These are phyloP conservation scores for Suhomyces yuchorum DNA, from an alignment of 1,139 yeast species.

Conservation along the genomic window DNA sequence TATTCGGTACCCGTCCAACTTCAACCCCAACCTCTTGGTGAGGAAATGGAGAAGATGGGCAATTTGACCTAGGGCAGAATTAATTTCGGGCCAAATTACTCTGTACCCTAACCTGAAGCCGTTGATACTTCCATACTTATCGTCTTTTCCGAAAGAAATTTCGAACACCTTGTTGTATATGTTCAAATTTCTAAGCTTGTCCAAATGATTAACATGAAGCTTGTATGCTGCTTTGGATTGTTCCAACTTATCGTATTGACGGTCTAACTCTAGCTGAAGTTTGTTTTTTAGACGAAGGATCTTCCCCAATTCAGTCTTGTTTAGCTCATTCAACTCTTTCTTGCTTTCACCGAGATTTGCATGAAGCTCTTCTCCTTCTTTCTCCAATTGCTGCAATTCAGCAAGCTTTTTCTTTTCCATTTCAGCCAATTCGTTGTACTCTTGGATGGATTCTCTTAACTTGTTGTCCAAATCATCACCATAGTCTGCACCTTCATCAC, in stretches of 20 bases:
- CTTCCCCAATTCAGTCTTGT: slow-evolving; percentile 43
- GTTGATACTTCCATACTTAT: slow-evolving; percentile 84
- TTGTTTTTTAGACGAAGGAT: slow-evolving; percentile 52
- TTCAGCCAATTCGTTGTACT: slow-evolving; percentile 36
- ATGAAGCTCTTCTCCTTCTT: slow-evolving; percentile 41
- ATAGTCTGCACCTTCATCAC: slow-evolving; percentile 13
- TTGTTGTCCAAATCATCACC: slow-evolving; percentile 33
- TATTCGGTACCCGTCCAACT: slow-evolving; percentile 60
- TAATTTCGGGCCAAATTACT: slow-evolving; percentile 89
- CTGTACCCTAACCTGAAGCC: slow-evolving; percentile 75
- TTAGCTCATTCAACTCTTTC: slow-evolving; percentile 41
- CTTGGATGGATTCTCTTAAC: slow-evolving; percentile 42
- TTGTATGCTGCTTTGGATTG: slow-evolving; percentile 65
- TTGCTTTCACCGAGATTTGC: slow-evolving; percentile 40
- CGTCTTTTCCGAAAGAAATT: slow-evolving; percentile 67
- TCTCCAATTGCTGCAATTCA: slow-evolving; percentile 51
- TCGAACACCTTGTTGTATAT: slow-evolving; percentile 81
- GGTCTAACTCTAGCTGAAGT: slow-evolving; percentile 50
- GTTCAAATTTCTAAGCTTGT: slow-evolving; percentile 69
- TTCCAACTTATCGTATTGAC: slow-evolving; percentile 54
- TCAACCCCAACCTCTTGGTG: slow-evolving; percentile 55
- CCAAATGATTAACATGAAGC: slow-evolving; percentile 62
- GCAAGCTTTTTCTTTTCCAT: slow-evolving; percentile 40
- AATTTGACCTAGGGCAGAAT: slow-evolving; percentile 90
- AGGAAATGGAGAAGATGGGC: slow-evolving; percentile 70